Evolutionary conservation across 176 grass and related monocot genomes (phyloP), one percentile per base, ranked within the genome.

Genomic region (Eleusine coracana): DNA sequence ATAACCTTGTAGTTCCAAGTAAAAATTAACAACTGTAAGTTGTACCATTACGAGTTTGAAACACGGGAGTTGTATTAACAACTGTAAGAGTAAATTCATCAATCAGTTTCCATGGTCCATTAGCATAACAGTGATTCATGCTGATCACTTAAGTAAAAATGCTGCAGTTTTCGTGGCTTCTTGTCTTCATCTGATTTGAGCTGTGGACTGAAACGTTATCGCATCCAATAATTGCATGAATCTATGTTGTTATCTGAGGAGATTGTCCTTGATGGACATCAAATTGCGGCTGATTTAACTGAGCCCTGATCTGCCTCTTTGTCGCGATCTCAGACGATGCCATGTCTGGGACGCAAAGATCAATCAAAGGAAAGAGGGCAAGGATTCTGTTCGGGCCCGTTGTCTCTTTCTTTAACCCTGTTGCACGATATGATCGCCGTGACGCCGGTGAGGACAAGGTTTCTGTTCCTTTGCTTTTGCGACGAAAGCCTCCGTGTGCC

Each of bases 361-460:
- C 34, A 20, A 15, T 66, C 60, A 31, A 74, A 73, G 8, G 45
- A 52, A 28, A 48, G 63, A 44, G 44, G 2, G 18, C 36, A 66
- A 16, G 23, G 28, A 42, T 58, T 28, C 29, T 34, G 52, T 51
- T 86, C 73, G 34, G 70, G 36, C 21, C 18, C 56, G 71, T 71
- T 49, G 46, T 86, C 79, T 66, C 46, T 61, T 36, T 63, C 73
- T 34, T 10, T 66, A 82, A 62, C 55, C 37, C 61, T 68, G 70
- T 9, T 23, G 78, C 27, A 31, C 56, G 78, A 78, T 67, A n/a
- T n/a, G 83, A 66, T 67, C 82, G 5, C 56, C 39, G 76, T 82
- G 88, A 89, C 83, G 79, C 59, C 73, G 78, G 74, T 29, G 34
- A 68, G 81, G 80, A 60, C 75, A 74, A 49, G 67, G 16, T 74